These are phyloP conservation scores for Protostelium mycophagum DNA, from an alignment of 78 protist species.

Conservation along the genomic window DNA sequence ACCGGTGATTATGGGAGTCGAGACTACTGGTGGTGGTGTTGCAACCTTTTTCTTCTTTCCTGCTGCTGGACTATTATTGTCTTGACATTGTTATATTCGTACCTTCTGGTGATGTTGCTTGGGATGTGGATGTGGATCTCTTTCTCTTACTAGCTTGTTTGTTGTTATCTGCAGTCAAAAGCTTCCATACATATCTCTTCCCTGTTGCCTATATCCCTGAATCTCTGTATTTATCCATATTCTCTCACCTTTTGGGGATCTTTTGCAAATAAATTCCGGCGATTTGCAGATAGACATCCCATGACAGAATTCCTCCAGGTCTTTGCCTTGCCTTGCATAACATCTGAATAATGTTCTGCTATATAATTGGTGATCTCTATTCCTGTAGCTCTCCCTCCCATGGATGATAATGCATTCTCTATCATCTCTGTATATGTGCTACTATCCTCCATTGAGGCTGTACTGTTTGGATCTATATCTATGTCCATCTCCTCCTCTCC, in stretches of 20 bases:
- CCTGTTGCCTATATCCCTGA: neutral
- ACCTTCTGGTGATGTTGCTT: neutral
- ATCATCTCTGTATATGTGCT: neutral
- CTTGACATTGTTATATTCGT: neutral
- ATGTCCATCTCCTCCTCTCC: neutral
- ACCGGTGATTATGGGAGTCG: no score
- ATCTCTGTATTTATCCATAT: neutral
- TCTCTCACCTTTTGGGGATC: neutral
- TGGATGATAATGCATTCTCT: neutral
- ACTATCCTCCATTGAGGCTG: neutral
- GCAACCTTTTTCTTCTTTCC: neutral
- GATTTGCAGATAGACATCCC: neutral
- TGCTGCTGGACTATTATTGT: neutral
- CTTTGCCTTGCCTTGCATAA: neutral
- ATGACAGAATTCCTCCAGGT: neutral
- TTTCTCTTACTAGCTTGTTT: neutral
- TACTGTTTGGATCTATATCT: neutral
- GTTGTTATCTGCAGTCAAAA: neutral
- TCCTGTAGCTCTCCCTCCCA: neutral
- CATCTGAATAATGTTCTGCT: neutral
- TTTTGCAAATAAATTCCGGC: neutral
- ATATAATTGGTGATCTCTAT: neutral
- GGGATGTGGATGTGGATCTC: neutral
- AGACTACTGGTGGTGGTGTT: no score
- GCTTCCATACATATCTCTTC: neutral